Conservation (phyloP, 305 asterid genomes). For the Solanum hybrid region DNA sequence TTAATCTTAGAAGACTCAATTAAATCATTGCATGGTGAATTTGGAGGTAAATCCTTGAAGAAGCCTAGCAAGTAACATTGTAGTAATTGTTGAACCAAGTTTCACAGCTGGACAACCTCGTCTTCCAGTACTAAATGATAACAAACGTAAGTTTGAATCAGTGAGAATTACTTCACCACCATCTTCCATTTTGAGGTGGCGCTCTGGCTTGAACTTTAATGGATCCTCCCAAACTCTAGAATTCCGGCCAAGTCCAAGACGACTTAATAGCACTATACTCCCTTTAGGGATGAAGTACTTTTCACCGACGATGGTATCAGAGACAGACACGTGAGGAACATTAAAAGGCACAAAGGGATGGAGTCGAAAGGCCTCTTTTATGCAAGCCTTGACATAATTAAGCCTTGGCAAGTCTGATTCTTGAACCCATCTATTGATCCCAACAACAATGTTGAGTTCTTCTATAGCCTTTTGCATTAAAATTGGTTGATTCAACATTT, state of each 20-base stretch:
- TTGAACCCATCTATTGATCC: not conserved
- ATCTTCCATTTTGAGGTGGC: not conserved
- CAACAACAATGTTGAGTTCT: not conserved
- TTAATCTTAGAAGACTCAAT: too few species aligned
- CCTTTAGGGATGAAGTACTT: not conserved
- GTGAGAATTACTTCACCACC: not conserved
- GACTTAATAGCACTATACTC: not conserved
- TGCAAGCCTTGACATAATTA: not conserved
- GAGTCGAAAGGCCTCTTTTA: not conserved
- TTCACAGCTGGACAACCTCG: too few species aligned
- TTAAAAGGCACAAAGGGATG: not conserved
- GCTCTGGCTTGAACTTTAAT: not conserved
- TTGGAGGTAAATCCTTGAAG: too few species aligned
- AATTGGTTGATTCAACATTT: not conserved
- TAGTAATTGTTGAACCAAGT: too few species aligned
- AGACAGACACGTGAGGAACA: not conserved
- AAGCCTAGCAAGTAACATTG: too few species aligned
- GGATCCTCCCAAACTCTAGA: not conserved
- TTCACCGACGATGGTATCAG: not conserved
- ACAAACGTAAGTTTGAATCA: too few species aligned
- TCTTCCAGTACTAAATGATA: too few species aligned
- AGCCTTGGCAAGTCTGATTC: not conserved
- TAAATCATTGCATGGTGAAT: too few species aligned
- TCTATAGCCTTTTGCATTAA: not conserved
- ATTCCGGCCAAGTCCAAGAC: not conserved